A percentile compares a stretch with the other conserved stretches of the same genome.
Evolutionary conservation across 2,329 filamentous ascomycete genomes (phyloP).

Genomic region (Aspergillus eucalypticola): DNA sequence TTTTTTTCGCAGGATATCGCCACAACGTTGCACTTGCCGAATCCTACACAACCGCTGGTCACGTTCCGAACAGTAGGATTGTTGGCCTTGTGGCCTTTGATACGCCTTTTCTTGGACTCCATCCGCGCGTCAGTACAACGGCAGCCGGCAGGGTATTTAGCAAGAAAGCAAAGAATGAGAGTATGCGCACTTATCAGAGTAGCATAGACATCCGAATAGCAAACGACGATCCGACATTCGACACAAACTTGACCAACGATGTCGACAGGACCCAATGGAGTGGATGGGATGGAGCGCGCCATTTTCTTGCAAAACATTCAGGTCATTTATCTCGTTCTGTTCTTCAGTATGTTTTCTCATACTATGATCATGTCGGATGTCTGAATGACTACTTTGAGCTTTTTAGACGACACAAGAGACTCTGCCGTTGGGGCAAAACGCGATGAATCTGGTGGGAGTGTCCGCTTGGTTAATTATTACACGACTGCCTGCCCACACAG

Average conservation of each 20-base stretch:
- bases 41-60: conserved; percentile 35
- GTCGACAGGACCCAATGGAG: neutral
- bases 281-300: neutral
- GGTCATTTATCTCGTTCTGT: neutral
- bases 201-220: neutral
- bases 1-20: conserved; percentile 58
- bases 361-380: neutral
- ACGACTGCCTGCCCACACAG: neutral
- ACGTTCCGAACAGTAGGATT: conserved; percentile 52
- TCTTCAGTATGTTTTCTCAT: neutral
- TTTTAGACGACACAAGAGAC: neutral
- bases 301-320: neutral
- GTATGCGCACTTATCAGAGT: neutral
- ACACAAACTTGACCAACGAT: neutral
- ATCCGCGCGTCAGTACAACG: conserved; percentile 81
- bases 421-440: neutral
- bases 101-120: conserved; percentile 82
- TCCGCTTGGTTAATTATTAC: neutral
- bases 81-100: conserved; percentile 81
- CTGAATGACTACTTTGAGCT: neutral
- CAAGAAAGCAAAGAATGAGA: conserved; percentile 15
- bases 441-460: neutral
- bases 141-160: conserved; percentile 76
- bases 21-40: conserved; percentile 69
- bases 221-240: neutral